A percentile compares a stretch with the other conserved stretches of the same genome.
Evolutionary conservation across 2,329 filamentous ascomycete genomes (phyloP).

Genomic region (Sordariomycetes sp.): DNA sequence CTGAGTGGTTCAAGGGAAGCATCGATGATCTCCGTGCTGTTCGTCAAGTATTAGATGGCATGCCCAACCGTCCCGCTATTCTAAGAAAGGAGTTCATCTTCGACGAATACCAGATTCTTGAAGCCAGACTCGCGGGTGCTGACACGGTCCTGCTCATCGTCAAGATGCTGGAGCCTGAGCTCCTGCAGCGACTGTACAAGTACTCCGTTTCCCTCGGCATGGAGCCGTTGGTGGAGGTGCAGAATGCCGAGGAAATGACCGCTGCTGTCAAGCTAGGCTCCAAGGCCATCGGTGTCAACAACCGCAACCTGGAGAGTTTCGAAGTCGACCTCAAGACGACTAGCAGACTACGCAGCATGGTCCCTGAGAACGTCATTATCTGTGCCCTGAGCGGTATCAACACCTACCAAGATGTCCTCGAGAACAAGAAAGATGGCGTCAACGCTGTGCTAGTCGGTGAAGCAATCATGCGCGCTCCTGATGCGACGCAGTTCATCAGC

Average conservation of each 20-base stretch:
- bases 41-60: constrained; percentile 76
- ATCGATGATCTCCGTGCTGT: constrained; percentile 88
- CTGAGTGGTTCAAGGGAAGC: constrained; percentile 98
- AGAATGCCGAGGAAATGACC: constrained; percentile 88
- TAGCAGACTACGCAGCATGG: constrained; percentile 76
- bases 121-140: constrained; percentile 84
- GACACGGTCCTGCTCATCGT: constrained; percentile 94
- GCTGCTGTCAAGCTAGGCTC: constrained; percentile 78
- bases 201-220: constrained; percentile 89
- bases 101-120: constrained; percentile 95
- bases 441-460: constrained; percentile 92
- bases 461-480: constrained; percentile 83
- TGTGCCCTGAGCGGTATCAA: constrained; percentile 94
- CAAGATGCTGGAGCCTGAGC: constrained; percentile 81
- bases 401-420: constrained; percentile 75
- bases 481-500: constrained; percentile 75
- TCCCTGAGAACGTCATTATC: constrained; percentile 76
- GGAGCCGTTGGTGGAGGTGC: constrained; percentile 96
- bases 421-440: constrained; percentile 82
- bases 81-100: constrained; percentile 96
- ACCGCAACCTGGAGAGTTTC: constrained; percentile 91
- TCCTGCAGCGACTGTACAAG: constrained; percentile 70
- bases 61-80: constrained; percentile 87
- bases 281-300: constrained; percentile 94
- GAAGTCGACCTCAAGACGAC: constrained; percentile 94